phyloP scores from a whole-genome alignment of 1,139 yeast genomes.

The Taiozyma onychis region DNA sequence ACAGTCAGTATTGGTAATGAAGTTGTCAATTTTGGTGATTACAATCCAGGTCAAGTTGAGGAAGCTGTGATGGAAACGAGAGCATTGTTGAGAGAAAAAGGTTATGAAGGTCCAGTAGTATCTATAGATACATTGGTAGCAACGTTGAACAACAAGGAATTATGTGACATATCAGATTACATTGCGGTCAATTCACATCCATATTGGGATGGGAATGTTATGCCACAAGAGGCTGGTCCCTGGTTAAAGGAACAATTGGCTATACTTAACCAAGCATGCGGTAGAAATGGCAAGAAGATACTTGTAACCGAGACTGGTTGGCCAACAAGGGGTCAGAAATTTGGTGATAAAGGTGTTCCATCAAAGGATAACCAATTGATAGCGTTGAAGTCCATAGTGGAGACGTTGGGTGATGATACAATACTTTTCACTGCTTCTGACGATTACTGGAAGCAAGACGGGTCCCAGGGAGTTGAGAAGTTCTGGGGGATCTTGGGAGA shows the following conservation, averaged over 20 bases:
- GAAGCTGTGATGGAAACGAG: constrained; percentile 48
- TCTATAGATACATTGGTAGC: constrained; percentile 80
- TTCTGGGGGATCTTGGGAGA: constrained; percentile 47
- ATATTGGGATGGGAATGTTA: constrained; percentile 65
- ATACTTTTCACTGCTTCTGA: constrained; percentile 65
- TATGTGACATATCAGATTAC: constrained; percentile 66
- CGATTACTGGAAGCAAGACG: constrained; percentile 71
- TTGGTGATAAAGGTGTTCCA: constrained; percentile 58
- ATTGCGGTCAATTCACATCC: constrained; percentile 78
- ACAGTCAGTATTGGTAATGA: constrained; percentile 79
- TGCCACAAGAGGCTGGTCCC: constrained; percentile 58
- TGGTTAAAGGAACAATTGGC: constrained; percentile 63
- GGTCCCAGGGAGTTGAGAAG: constrained; percentile 59
- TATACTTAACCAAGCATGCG: constrained; percentile 57
- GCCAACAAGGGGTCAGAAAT: constrained; percentile 62
- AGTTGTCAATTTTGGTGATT: constrained; percentile 59
- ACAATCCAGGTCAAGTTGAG: constrained; percentile 48
- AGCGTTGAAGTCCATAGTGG: constrained; percentile 51
- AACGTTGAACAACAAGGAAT: constrained; percentile 55
- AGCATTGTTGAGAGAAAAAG: constrained; percentile 49
- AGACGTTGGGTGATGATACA: constrained; percentile 45
- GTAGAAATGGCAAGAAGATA: constrained; percentile 41
- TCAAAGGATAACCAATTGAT: constrained; percentile 51
- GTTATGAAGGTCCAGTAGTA: constrained; percentile 62
- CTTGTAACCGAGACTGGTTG: constrained; percentile 73